Base-by-base conservation (phyloP, 1,284 basidiomycete species). In the Bjerkandera adusta region DNA sequence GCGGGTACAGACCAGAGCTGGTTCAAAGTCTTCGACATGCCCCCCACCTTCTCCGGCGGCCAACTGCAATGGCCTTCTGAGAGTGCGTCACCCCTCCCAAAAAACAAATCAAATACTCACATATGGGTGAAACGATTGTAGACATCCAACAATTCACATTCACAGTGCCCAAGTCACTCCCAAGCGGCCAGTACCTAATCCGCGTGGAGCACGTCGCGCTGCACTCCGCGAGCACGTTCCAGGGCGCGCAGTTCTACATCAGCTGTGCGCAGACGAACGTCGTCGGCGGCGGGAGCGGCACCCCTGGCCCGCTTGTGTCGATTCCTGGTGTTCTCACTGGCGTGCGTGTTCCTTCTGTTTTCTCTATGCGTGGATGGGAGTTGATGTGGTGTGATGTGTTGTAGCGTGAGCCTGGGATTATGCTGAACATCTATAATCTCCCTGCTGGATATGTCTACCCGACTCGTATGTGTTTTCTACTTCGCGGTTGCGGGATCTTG, bases 21-120 rank as follows among this genome's bases (percentile, higher is more conserved):
- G 74, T 76, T 75, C 66, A 76, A 76, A 62, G 68, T 74, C 29
- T 70, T 67, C 66, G 67, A 75, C 55, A 60, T 67, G 54, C 48
- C 66, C 2, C 70, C 72, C 5, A 57, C 57, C 5, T 69, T 57
- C 43, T 59, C 62, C 15, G 65, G 63, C 6, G 61, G 63, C 5
- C 34, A 42, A 24, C 56, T 72, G 24, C 60, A 61, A 25, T 72
- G 72, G 52, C 64, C 66, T 18, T 67, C 69, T 12, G 53, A 59
- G 42, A 67, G 70, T 72, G 36, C 45, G 68, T 52, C 3, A 66
- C n/a, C 18, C 18, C 36, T n/a, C 7, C 5, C 25, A 11, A 18
- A 15, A 8, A 25, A 26, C n/a, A 22, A 21, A 13, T 43, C 16
- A 25, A 18, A n/a, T n/a, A 29, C n/a, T 18, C 10, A 12, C 26